These are phyloP conservation scores for Auricularia sp. DNA, from an alignment of 768 basidiomycete genomes.

Conservation along the genomic window DNA sequence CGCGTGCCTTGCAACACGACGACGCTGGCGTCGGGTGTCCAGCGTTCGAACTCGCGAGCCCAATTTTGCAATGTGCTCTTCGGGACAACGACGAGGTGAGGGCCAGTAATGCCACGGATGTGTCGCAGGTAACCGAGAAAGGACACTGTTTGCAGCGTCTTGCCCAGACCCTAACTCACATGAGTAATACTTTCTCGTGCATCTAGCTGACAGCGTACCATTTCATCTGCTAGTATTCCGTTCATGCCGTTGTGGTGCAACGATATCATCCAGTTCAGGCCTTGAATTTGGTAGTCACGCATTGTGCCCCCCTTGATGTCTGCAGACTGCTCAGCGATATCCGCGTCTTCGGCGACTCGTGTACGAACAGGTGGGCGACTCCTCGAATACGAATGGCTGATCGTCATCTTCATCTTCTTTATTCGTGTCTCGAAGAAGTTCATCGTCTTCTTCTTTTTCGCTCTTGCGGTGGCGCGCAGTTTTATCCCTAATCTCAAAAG, in stretches of 20 bases:
- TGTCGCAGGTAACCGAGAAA: conserved; percentile 94
- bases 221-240: conserved; percentile 95
- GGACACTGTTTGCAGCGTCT: conserved; percentile 95
- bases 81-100: conserved; percentile 95
- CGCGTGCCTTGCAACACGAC: conserved; percentile 77
- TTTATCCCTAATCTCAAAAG: conserved; percentile 44
- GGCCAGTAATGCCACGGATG: conserved; percentile 62
- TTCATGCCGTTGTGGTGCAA: conserved; percentile 94
- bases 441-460: conserved; percentile 97
- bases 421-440: conserved; percentile 81
- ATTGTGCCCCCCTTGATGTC: conserved; percentile 79
- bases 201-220: conserved; percentile 37
- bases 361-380: conserved; percentile 75
- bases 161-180: conserved; percentile 72
- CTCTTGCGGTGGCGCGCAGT: conserved; percentile 83
- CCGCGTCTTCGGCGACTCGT: conserved; percentile 5
- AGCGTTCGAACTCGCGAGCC: conserved; percentile 83
- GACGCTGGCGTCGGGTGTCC: conserved; percentile 83
- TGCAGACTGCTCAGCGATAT: conserved; percentile 20
- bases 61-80: conserved; percentile 98
- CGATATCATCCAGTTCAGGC: conserved; percentile 95
- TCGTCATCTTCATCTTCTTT: conserved; percentile 72
- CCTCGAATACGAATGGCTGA: conserved; percentile 89
- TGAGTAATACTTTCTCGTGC: not conserved
- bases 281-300: conserved; percentile 92